Evolutionary conservation across 306 rosid genomes (phyloP), one percentile per base, ranked within the genome.

Genomic region (Ceratonia siliqua): DNA sequence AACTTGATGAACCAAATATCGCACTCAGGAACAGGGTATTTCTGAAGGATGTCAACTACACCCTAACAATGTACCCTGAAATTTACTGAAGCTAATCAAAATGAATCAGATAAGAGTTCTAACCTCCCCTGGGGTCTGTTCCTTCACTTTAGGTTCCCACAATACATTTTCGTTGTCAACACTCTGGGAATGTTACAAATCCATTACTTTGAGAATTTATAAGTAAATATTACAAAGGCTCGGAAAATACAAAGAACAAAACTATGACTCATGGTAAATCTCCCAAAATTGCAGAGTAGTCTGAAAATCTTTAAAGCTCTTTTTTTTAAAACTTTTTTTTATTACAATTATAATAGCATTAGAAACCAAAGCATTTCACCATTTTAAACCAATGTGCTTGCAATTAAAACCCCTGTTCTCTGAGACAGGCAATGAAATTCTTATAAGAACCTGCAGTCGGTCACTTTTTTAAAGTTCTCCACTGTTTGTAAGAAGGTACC

Each of bases 1-100:
- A 94, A 94, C 79, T 94, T 94, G 88, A 94, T 92, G 87, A 92
- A 94, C 97, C 99, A 94, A 72, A 94, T 92, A 77, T 94, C 97
- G 61, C 99, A 94, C 55, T 86, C 99, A 0, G 99, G 98, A 79
- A 86, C 94, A 18, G 99, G 99, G 84, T 94, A 94, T 74, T 88
- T 94, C 81, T 94, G 99, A 78, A 94, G 99, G 76, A 92, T 84
- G 79, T 92, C 99, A 67, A 84, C 96, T 2, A 79, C 66, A 39
- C 99, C 97, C 99, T 94, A 70, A 68, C 78, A 12, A 32, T 28
- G 62, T 15, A 25, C 39, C 70, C 50, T 11, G 33, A 68, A 35
- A 33, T 68, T 38, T 6, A 43, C 32, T n/a, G 36, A 77, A 27
- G 42, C 64, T 57, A 42, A 67, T n/a, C 25, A 13, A 46, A 78